phyloP scores from a whole-genome alignment of 441 rosid species.

The Gossypium davidsonii region DNA sequence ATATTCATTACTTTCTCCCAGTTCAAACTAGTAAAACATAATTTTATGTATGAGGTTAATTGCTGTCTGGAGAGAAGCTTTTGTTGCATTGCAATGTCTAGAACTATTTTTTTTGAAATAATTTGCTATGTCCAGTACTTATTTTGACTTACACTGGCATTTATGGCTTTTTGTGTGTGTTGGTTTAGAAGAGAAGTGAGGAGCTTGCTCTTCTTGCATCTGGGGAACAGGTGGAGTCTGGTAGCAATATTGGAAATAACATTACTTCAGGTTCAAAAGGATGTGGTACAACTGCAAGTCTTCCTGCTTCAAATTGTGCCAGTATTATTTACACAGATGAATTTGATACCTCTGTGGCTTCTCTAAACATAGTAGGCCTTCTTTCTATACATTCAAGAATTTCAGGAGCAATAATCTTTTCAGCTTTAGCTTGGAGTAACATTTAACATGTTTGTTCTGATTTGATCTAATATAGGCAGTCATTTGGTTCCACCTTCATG shows the following conservation, averaged over 20 bases:
- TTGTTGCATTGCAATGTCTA: not conserved
- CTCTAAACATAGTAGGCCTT: constrained; percentile 63
- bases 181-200: constrained; percentile 57
- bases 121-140: not conserved
- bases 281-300: constrained; percentile 26
- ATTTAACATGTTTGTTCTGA: constrained; percentile 14
- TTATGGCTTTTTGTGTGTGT: not conserved
- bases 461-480: constrained; percentile 54
- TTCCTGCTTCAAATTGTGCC: constrained; percentile 32
- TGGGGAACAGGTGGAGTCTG: constrained; percentile 56
- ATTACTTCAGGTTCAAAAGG: constrained; percentile 48
- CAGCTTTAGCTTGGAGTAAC: constrained; percentile 8
- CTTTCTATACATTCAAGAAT: constrained; percentile 10
- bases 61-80: not conserved
- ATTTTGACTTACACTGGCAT: not conserved
- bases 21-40: not conserved
- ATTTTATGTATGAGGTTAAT: not conserved
- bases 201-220: constrained; percentile 57
- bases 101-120: not conserved
- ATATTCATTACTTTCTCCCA: not conserved
- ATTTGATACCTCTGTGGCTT: constrained; percentile 63
- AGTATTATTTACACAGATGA: constrained; percentile 54
- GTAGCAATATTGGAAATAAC: constrained; percentile 40
- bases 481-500: constrained; percentile 88
- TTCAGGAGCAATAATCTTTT: constrained; percentile 5